These are phyloP conservation scores for Arthrobotrys pseudoclavata DNA, from an alignment of 2,329 filamentous ascomycete species.

Conservation along the genomic window DNA sequence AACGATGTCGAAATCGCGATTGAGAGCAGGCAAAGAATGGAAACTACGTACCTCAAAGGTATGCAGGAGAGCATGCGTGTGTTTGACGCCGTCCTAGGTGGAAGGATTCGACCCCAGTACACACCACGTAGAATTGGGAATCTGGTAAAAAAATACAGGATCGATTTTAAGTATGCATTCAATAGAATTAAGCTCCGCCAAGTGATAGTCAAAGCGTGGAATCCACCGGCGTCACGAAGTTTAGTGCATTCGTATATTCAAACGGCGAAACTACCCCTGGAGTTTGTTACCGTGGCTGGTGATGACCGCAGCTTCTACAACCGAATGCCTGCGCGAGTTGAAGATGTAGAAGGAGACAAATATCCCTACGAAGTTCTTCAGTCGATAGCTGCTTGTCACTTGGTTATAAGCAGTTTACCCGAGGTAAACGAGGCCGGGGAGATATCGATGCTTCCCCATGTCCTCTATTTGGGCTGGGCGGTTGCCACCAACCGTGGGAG, in stretches of 20 bases:
- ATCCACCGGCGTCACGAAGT: background rate
- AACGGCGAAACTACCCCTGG: no score
- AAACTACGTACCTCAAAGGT: background rate
- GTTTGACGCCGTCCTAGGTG: no score
- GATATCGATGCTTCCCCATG: background rate
- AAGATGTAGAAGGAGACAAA: no score
- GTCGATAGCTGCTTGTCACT: background rate
- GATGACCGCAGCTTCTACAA: background rate
- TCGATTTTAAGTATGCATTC: no score
- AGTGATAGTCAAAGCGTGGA: background rate
- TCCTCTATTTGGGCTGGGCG: background rate
- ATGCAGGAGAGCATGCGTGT: no score
- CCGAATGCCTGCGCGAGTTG: background rate
- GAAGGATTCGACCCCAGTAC: no score
- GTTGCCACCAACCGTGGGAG: background rate
- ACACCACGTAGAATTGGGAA: no score
- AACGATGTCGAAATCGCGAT: background rate
- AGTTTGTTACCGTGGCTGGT: background rate
- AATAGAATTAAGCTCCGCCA: no score
- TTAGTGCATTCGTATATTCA: background rate
- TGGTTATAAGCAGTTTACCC: background rate
- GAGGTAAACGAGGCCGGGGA: background rate
- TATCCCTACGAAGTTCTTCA: background rate
- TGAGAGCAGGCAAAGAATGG: background rate
- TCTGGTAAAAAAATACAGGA: no score